phyloP scores from a whole-genome alignment of 768 basidiomycete genomes.

The Favolaschia claudopus region DNA sequence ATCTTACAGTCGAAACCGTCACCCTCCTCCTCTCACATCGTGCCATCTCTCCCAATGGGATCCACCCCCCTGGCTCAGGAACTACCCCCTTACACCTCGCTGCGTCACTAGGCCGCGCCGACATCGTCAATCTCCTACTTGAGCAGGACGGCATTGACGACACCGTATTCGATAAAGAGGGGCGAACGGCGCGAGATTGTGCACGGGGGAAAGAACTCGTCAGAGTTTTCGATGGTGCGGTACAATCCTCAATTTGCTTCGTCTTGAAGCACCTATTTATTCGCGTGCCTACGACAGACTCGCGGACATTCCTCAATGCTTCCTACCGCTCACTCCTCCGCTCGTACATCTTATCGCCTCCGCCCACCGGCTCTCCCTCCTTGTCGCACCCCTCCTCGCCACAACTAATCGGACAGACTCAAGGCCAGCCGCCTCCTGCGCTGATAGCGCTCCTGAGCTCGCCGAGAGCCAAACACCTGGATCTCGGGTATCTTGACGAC shows the following conservation, averaged over 20 bases:
- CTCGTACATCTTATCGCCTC: slow-evolving; percentile 73
- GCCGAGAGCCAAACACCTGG: slow-evolving; percentile 72
- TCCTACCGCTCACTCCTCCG: slow-evolving; percentile 77
- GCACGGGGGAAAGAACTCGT: slow-evolving; percentile 73
- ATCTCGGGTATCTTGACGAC: slow-evolving; percentile 84
- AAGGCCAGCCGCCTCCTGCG: slow-evolving; percentile 43
- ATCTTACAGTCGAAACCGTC: slow-evolving; percentile 74
- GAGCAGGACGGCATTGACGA: slow-evolving; percentile 86
- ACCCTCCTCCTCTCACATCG: slow-evolving; percentile 73
- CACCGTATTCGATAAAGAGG: slow-evolving; percentile 69
- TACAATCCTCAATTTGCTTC: not conserved
- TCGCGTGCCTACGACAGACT: no score
- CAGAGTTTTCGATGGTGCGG: slow-evolving; percentile 73
- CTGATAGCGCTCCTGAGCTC: slow-evolving; percentile 69
- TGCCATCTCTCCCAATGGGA: slow-evolving; percentile 80
- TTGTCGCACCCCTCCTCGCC: slow-evolving; percentile 28
- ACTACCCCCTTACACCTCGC: slow-evolving; percentile 76
- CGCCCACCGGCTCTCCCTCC: slow-evolving; percentile 32
- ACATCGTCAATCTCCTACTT: slow-evolving; percentile 78
- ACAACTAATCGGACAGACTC: not conserved
- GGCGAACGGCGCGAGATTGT: slow-evolving; percentile 74
- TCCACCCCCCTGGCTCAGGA: slow-evolving; percentile 76
- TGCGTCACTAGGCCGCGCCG: slow-evolving; percentile 73
- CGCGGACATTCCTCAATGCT: slow-evolving; percentile 77
- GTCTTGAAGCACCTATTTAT: no score